Evolutionary conservation across 2,329 filamentous ascomycete species (phyloP), one percentile per base, ranked within the genome.

Genomic region (Cordyceps fumosorosea): DNA sequence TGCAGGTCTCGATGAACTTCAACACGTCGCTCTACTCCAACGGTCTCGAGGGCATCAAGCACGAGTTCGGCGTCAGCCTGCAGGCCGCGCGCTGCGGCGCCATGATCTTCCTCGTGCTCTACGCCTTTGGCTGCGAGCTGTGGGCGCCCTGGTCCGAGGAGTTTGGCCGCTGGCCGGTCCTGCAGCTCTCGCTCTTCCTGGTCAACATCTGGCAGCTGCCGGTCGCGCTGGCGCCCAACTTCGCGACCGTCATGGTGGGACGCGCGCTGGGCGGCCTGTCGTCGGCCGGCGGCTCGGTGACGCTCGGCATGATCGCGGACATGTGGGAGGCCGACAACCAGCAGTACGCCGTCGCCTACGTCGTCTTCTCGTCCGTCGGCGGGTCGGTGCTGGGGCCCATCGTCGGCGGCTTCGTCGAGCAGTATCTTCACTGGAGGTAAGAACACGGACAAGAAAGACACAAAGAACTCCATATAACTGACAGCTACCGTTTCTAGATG

Each of bases 91-190:
- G 89, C 60, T 83, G 84, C 62, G 90, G 90, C 71, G 89, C 89
- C 63, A 88, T 89, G 76, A 84, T 92, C 65, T 95, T 93, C 76
- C 76, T 96, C 45, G 81, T 95, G 56, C 74, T 87, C 2, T 95
- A 96, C 72, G 90, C 90, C 44, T 93, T 95, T 71, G 91, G 91
- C 42, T 95, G 91, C 72, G 91, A 95, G 73, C 81, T 93, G 0
- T 95, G 91, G 91, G 91, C 91, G 0, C 91, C 91, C 0, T 95
- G 90, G 89, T 89, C 85, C 52, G 91, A 96, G 72, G 91, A 95
- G 69, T 79, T 93, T 56, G 91, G 91, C 22, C 84, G 91, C 56
- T 89, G 86, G 78, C 87, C 87, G 1, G 83, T 95, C 61, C 79
- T 93, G 24, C 90, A 93, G 78, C 75, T 82, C 26, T 89, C 86